These are phyloP conservation scores for Cetraspora pellucida DNA, from an alignment of 192 early-diverging fungal genomes.

Conservation along the genomic window DNA sequence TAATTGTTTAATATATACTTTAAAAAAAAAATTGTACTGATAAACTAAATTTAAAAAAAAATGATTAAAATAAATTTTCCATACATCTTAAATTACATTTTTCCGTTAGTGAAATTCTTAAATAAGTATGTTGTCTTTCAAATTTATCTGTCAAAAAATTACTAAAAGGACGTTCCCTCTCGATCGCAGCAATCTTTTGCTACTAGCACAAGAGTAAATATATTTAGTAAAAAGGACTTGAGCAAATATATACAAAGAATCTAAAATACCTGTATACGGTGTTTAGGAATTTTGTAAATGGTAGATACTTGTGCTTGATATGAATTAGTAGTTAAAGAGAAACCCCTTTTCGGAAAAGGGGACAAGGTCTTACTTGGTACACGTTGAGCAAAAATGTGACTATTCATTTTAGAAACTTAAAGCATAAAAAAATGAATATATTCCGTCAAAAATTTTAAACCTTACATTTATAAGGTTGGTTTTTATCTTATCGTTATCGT, in stretches of 20 bases:
- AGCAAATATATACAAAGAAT: not conserved
- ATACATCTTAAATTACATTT: conserved; percentile 92
- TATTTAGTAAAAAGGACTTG: not conserved
- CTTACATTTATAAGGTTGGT: too few species aligned
- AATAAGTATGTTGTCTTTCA: conserved; percentile 87
- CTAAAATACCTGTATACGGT: not conserved
- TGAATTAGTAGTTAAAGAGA: not conserved
- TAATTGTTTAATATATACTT: not conserved
- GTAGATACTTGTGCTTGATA: not conserved
- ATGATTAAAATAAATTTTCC: conserved; percentile 13
- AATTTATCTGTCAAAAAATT: conserved; percentile 72
- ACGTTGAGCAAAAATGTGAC: too few species aligned
- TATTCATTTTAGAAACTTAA: too few species aligned
- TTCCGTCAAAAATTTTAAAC: too few species aligned
- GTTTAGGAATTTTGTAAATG: not conserved
- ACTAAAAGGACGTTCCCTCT: conserved; percentile 47
- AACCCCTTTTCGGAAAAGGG: not conserved
- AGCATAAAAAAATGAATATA: too few species aligned
- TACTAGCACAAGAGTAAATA: conserved; percentile 14
- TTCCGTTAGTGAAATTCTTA: conserved; percentile 94
- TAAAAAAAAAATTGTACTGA: not conserved
- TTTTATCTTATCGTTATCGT: too few species aligned
- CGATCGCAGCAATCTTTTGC: conserved; percentile 48
- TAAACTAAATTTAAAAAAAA: too few species aligned
- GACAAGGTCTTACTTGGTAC: not conserved